Conservation (phyloP, 2,329 filamentous ascomycete genomes). For the Botrytis medusae region DNA sequence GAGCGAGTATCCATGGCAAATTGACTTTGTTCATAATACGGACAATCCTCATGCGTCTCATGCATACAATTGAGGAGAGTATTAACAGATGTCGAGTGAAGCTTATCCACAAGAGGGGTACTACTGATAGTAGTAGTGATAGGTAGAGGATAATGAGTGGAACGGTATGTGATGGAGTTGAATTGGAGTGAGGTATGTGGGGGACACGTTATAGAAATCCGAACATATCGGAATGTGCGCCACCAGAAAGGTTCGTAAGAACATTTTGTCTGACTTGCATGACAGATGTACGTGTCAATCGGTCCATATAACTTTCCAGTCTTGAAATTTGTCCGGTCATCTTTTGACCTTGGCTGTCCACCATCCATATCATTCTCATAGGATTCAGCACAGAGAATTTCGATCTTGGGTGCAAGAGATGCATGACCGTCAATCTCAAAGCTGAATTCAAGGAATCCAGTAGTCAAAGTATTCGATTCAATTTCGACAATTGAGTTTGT, state of each 20-base stretch:
- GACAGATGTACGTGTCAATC: neutral
- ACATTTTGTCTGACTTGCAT: neutral
- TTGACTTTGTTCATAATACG: slow-evolving; percentile 42
- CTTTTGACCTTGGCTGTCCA: neutral
- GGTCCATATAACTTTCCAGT: neutral
- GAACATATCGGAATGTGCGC: neutral
- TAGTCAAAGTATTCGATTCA: neutral
- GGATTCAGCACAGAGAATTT: neutral
- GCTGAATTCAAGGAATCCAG: neutral
- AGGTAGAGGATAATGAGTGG: neutral
- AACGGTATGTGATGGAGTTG: neutral
- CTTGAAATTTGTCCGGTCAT: neutral
- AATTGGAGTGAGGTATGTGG: neutral
- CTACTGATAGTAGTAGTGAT: neutral
- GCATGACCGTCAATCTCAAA: neutral
- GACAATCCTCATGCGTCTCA: slow-evolving; percentile 40
- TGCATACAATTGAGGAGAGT: slow-evolving; percentile 27
- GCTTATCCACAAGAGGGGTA: neutral
- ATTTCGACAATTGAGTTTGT: neutral
- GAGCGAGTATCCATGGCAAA: slow-evolving; percentile 35
- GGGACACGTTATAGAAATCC: neutral
- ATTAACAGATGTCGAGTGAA: slow-evolving; percentile 15
- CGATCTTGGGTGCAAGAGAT: neutral
- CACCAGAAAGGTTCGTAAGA: neutral
- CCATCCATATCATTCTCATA: neutral